Conservation (phyloP, 148 eudicot species). For the Spergularia marina region DNA sequence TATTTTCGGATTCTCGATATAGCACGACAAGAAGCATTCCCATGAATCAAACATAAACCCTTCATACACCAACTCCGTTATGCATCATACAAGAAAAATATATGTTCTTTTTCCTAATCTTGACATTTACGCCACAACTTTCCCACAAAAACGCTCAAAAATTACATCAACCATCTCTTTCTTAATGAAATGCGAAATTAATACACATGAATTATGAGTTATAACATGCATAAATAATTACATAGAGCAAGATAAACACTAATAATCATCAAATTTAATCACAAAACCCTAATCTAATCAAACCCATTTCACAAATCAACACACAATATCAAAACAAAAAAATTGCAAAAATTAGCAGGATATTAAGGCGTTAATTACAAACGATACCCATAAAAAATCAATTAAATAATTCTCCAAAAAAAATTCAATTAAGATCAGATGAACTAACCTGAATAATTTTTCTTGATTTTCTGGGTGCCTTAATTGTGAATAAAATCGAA, state of each 20-base stretch:
- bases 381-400: background rate
- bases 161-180: background rate
- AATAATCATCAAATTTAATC: background rate
- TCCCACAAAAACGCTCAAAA: background rate
- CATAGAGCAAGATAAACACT: background rate
- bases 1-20: background rate
- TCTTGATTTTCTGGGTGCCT: background rate
- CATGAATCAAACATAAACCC: background rate
- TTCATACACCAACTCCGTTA: background rate
- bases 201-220: background rate
- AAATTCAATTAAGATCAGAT: background rate
- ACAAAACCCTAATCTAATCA: slow-evolving; percentile 29
- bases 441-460: slow-evolving; percentile 16
- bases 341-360: background rate
- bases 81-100: background rate
- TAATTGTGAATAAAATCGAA: slow-evolving; percentile 3
- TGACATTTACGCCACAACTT: background rate
- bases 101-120: slow-evolving; percentile 1
- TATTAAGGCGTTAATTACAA: background rate
- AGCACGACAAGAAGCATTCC: background rate
- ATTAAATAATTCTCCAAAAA: background rate
- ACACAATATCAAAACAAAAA: background rate
- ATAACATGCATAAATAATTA: slow-evolving; percentile 4
- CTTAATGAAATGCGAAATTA: background rate
- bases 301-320: slow-evolving; percentile 11